Evolutionary conservation across 306 rosid genomes (phyloP), one percentile per base, ranked within the genome.

Genomic region (Ochetophila trinervis): DNA sequence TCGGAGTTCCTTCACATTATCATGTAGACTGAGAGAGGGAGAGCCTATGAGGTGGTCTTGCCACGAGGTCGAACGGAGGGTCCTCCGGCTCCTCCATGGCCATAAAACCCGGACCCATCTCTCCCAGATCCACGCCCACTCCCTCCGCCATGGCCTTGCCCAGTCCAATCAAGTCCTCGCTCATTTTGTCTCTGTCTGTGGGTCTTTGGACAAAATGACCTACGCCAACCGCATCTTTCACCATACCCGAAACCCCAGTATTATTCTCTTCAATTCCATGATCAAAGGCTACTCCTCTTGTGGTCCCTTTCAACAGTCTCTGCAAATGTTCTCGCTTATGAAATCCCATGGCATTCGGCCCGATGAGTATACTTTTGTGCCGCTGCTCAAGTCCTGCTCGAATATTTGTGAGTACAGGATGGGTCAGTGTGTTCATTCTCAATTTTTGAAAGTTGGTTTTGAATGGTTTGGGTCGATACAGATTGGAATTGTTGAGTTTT

Each of bases 111-210:
- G 83, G 11, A 76, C 57, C 52, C 80, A 76, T 9, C 82, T 92
- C 65, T 70, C 67, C 5, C 63, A 89, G 84, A 84, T 89, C 67
- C 96, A 92, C 53, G 95, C 76, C 20, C 83, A 85, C 45, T 77
- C 87, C 78, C 84, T 92, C 74, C 93, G 95, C 72, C 96, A 85
- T 36, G 80, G 74, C 44, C 96, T 92, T 17, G 82, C 83, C 64
- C 88, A 82, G 11, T 83, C 91, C 69, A 89, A 87, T 76, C 91
- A 84, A 69, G 75, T 89, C 68, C 83, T 87, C 51, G 61, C 98
- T 42, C 96, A 87, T 68, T 92, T 92, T 56, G 80, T 92, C 82
- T 78, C 93, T 62, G 66, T 86, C 22, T 89, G 91, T 66, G 73
- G 79, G 18, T 30, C 87, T 0, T 77, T 84, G 16, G 48, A 63